These are phyloP conservation scores for Tricholoma matsutake DNA, from an alignment of 768 basidiomycete species.

Conservation along the genomic window DNA sequence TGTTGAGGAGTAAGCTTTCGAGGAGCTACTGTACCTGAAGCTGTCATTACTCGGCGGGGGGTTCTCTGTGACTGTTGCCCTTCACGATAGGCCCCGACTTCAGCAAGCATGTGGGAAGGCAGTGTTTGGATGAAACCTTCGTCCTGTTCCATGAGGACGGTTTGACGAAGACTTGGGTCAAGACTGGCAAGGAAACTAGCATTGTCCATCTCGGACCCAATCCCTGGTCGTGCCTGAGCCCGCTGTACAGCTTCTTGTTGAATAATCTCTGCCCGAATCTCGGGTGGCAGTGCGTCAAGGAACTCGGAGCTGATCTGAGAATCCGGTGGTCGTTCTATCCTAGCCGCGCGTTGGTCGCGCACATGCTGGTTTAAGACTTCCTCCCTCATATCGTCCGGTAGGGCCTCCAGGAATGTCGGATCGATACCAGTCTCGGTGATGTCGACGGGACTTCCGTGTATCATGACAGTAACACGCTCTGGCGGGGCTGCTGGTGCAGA, in stretches of 20 bases:
- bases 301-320: constrained; percentile 95
- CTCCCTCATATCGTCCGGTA: constrained; percentile 98
- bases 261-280: constrained; percentile 94
- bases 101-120: constrained; percentile 83
- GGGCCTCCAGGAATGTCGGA: constrained; percentile 93
- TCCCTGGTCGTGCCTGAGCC: constrained; percentile 55
- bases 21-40: constrained; percentile 22
- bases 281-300: constrained; percentile 92
- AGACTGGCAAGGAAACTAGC: constrained; percentile 91
- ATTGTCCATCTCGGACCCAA: constrained; percentile 76
- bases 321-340: constrained; percentile 70
- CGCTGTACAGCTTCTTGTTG: constrained; percentile 91
- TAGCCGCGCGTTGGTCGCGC: constrained; percentile 81
- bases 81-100: constrained; percentile 73
- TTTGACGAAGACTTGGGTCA: constrained; percentile 84
- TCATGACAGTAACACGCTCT: constrained; percentile 80
- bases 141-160: constrained; percentile 87
- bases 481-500: constrained; percentile 26
- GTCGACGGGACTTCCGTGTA: constrained; percentile 91
- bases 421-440: constrained; percentile 99
- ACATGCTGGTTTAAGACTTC: constrained; percentile 98
- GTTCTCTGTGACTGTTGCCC: constrained; percentile 36
- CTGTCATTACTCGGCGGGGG: constrained; percentile 27
- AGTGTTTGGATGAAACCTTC: constrained; percentile 80
- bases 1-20: constrained; percentile 60